Percentiles rank a stretch among this genome's conserved stretches.
Evolutionary conservation across 176 grass and related monocot species (phyloP).

Genomic region (Carex kokanica): DNA sequence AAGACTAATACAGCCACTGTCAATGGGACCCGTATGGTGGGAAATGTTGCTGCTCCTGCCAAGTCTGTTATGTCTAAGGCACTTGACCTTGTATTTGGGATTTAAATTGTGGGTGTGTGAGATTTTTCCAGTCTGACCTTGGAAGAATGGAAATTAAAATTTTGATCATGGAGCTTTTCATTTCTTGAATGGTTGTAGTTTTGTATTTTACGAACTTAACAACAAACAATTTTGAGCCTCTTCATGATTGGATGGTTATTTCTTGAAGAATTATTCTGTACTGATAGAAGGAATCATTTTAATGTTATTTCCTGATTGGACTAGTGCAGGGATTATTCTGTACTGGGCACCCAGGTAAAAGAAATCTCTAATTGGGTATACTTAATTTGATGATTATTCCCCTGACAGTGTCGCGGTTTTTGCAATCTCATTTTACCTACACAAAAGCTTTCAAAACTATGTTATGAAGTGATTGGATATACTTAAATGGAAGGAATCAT

Average conservation of each 20-base stretch:
- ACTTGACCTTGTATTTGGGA: constrained; percentile 83
- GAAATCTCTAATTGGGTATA: not conserved
- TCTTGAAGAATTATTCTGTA: not conserved
- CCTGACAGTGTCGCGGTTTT: too few relatives aligned
- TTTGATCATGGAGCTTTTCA: not conserved
- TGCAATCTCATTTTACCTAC: not conserved
- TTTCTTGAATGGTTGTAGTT: not conserved
- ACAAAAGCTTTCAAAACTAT: not conserved
- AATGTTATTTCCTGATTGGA: not conserved
- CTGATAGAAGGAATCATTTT: too few relatives aligned
- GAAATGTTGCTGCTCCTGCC: constrained; percentile 50
- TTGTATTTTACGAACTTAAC: not conserved
- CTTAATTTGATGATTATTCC: too few relatives aligned
- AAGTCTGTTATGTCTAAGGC: constrained; percentile 77
- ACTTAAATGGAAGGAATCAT: not conserved
- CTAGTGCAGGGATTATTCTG: too few relatives aligned
- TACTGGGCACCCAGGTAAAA: not conserved
- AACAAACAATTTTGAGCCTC: not conserved
- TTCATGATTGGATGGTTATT: not conserved
- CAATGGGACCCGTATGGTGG: constrained; percentile 38
- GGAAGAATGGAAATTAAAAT: not conserved
- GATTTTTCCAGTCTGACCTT: not conserved
- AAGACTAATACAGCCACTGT: constrained; percentile 37
- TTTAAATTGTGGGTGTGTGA: constrained; percentile 30
- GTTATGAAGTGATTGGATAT: not conserved